Base-by-base conservation (phyloP, 768 basidiomycete genomes). In the Pleurotus tuoliensis region DNA sequence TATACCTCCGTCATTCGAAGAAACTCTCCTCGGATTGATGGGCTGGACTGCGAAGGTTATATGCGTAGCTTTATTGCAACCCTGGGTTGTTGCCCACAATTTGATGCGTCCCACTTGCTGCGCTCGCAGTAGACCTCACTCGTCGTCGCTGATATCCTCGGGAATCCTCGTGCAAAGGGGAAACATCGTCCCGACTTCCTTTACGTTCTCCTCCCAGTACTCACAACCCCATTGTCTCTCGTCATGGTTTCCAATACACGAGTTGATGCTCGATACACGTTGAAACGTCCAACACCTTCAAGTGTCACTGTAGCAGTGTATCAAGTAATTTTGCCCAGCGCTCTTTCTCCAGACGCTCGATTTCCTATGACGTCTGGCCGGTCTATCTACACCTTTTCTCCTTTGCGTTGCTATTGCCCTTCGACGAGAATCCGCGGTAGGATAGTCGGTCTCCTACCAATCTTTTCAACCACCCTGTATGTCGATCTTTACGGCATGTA, bases 351-450 rank as follows among this genome's bases (percentile, higher is more conserved):
- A 16, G 41, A 44, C 41, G 41, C 41, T n/a, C 41, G 20, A 41
- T 44, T 4, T 44, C 13, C 41, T 44, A 44, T 53, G 39, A 39
- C 39, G 51, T 53, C 51, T 41, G 20, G 51, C 51, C 51, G 51
- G 51, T 53, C 51, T 53, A 53, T 40, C 51, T 53, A 25, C 51
- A 53, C 51, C 41, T n/a, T 53, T 24, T 30, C 12, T 16, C 30
- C 27, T 22, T 37, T 13, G 16, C 20, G 27, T 15, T 50, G 22
- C 48, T 34, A 34, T 11, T 34, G 30, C 9, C 30, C 30, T 34
- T 34, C 30, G 46, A 47, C 11, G 48, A 34, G 27, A 30, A 30
- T 53, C 51, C 51, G 51, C 51, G 51, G 51, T 39, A n/a, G 38
- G 39, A 22, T 39, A 41, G 38, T n/a, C 38, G 22, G 13, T 40